phyloP scores from a whole-genome alignment of 352 stramenopile genomes.

The Thalassiosira mediterranea region DNA sequence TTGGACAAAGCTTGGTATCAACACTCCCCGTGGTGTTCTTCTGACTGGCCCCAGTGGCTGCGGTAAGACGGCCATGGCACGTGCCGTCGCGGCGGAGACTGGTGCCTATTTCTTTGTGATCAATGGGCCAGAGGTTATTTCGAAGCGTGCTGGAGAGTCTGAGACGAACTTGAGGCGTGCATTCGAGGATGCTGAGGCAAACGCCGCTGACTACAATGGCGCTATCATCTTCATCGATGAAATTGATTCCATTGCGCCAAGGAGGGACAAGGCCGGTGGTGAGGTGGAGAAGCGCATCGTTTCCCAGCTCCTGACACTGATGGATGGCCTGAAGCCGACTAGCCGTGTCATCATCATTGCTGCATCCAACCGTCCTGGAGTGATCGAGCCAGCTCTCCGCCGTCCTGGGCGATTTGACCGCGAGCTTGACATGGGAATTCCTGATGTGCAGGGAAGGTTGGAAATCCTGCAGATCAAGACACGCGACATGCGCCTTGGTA shows the following conservation, averaged over 20 bases:
- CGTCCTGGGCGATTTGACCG: constrained; percentile 95
- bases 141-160: constrained; percentile 91
- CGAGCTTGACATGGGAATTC: constrained; percentile 96
- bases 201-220: constrained; percentile 87
- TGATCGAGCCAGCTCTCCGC: constrained; percentile 91
- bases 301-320: constrained; percentile 90
- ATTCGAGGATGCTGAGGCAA: constrained; percentile 92
- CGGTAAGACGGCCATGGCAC: constrained; percentile 95
- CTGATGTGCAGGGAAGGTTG: constrained; percentile 90
- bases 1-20: constrained; percentile 92
- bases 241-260: constrained; percentile 95
- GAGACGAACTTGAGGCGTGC: constrained; percentile 84
- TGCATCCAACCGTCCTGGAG: constrained; percentile 85
- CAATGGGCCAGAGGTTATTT: constrained; percentile 95
- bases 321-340: constrained; percentile 88
- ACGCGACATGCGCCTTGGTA: constrained; percentile 86
- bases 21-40: constrained; percentile 93
- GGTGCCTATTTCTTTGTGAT: constrained; percentile 93
- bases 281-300: constrained; percentile 97
- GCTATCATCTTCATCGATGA: constrained; percentile 98
- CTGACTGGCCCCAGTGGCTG: constrained; percentile 94
- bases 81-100: constrained; percentile 91
- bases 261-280: constrained; percentile 91
- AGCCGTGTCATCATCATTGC: constrained; percentile 87
- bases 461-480: constrained; percentile 93